These are phyloP conservation scores for Penicillium oxalicum DNA, from an alignment of 2,329 filamentous ascomycete species.

Conservation along the genomic window DNA sequence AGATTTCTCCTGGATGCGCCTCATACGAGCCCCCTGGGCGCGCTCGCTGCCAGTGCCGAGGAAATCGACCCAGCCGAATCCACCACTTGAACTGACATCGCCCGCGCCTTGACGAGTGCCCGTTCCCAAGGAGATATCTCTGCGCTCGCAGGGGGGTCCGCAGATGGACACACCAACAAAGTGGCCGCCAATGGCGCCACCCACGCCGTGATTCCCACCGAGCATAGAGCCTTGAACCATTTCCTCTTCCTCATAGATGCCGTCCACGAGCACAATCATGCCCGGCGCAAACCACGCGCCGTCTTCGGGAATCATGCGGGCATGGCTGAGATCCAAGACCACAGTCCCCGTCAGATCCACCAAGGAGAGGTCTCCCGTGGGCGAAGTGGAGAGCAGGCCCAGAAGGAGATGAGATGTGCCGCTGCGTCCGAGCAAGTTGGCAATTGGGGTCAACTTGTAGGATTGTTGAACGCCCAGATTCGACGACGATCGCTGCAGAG, in stretches of 20 bases:
- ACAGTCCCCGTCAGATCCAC: conserved; percentile 87
- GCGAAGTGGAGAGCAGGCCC: conserved; percentile 72
- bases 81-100: conserved; percentile 56
- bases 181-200: conserved; percentile 83
- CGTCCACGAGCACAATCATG: conserved; percentile 92
- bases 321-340: conserved; percentile 71
- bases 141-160: conserved; percentile 82
- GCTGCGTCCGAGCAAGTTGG: conserved; percentile 68
- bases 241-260: conserved; percentile 93
- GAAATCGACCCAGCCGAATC: conserved; percentile 97
- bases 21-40: conserved; percentile 76
- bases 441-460: conserved; percentile 84
- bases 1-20: conserved; percentile 66
- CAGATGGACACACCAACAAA: conserved; percentile 89
- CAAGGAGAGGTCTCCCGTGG: conserved; percentile 74
- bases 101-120: conserved; percentile 41
- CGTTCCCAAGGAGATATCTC: conserved; percentile 71
- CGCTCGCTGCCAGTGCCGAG: conserved; percentile 85
- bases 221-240: conserved; percentile 59
- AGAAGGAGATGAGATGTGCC: conserved; percentile 81
- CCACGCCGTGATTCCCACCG: conserved; percentile 73
- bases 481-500: conserved; percentile 55
- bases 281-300: conserved; percentile 90
- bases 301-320: conserved; percentile 73
- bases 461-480: conserved; percentile 54